Conservation (phyloP, 805 yeast genomes). For the Alloascoidea africana region DNA sequence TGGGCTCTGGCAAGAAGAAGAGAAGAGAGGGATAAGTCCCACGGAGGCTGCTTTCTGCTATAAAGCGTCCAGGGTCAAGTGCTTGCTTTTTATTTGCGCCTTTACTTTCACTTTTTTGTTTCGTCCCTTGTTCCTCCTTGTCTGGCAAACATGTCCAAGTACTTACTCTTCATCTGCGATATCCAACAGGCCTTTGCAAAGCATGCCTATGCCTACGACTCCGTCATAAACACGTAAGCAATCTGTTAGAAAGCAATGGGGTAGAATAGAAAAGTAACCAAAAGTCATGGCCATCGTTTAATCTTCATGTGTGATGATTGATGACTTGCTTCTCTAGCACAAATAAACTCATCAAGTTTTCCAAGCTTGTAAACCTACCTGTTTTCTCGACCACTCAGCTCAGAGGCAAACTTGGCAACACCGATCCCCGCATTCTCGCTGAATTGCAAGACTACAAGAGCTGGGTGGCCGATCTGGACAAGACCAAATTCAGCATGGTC, state of each 20-base stretch:
- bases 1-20: no score
- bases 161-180: background rate
- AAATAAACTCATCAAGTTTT: constrained; percentile 5
- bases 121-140: no score
- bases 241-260: no score
- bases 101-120: no score
- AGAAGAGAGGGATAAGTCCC: no score
- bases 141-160: background rate
- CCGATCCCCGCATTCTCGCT: constrained; percentile 4
- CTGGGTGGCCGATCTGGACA: constrained; percentile 8
- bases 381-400: constrained; percentile 10
- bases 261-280: no score
- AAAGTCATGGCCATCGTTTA: background rate
- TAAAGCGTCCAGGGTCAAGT: no score
- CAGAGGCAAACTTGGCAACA: constrained; percentile 9
- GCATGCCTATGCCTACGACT: constrained; percentile 1
- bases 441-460: constrained; percentile 7
- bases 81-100: no score
- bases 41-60: no score
- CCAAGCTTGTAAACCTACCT: constrained; percentile 8
- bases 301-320: background rate
- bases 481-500: constrained; percentile 10
- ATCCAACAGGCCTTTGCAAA: background rate
- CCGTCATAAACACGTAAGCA: constrained; percentile 1
- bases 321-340: background rate